These are phyloP conservation scores for Starmerella potacharoeniae DNA, from an alignment of 805 yeast genomes.

Conservation along the genomic window DNA sequence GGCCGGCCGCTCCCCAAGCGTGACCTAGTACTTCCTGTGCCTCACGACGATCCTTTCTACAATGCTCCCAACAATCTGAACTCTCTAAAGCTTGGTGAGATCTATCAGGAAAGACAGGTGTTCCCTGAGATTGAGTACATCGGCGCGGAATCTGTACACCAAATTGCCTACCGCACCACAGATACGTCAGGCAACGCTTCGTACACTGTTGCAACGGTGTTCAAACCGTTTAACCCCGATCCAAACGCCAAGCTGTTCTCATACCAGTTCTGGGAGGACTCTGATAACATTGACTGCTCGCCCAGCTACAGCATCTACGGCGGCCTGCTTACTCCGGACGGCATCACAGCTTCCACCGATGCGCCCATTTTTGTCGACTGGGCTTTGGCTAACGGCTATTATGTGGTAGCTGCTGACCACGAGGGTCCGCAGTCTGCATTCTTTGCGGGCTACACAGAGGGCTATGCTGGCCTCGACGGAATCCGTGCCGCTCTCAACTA, in stretches of 20 bases:
- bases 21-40: neutral
- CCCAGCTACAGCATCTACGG: conserved; percentile 22
- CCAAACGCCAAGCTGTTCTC: conserved; percentile 18
- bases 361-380: conserved; percentile 7
- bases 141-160: conserved; percentile 6
- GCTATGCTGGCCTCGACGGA: conserved; percentile 24
- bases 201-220: conserved; percentile 18
- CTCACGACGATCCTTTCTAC: conserved; percentile 17
- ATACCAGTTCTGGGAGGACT: conserved; percentile 23
- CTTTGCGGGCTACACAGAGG: conserved; percentile 24
- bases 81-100: conserved; percentile 8
- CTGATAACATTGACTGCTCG: conserved; percentile 21
- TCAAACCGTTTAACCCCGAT: conserved; percentile 11
- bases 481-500: conserved; percentile 18
- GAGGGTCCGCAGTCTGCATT: conserved; percentile 26
- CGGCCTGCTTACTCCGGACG: conserved; percentile 11
- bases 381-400: conserved; percentile 15
- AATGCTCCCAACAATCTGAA: conserved; percentile 6
- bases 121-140: neutral
- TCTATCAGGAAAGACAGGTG: conserved; percentile 6
- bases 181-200: conserved; percentile 9
- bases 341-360: neutral
- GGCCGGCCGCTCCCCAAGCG: neutral
- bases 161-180: conserved; percentile 15
- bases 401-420: conserved; percentile 23